Evolutionary conservation across 2,329 filamentous ascomycete species (phyloP), one percentile per base, ranked within the genome.

Genomic region (Leptosphaerulina australis): DNA sequence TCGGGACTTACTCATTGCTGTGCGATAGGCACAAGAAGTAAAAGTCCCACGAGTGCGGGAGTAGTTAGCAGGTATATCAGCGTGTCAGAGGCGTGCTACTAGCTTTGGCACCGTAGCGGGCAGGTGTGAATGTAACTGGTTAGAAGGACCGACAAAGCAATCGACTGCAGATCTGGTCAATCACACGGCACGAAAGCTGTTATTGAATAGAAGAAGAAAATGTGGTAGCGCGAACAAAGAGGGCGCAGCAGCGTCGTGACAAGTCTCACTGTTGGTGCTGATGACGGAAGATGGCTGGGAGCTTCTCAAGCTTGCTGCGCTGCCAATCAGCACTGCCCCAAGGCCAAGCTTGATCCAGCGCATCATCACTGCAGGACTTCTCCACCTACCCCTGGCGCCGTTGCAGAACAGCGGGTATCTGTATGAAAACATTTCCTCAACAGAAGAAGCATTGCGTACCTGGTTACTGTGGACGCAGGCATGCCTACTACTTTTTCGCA

Each of bases 321-420:
- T 25, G 48, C 41, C 43, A 46, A 41, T 45, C 18, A 45, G 43
- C 49, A 53, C 49, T 43, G 49, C 49, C 49, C 38, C 43, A 15
- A 39, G 25, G 31, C 49, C 49, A 53, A 53, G 49, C 43, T 45
- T n/a, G 12, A 37, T 24, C 35, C 11, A 35, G 29, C 36, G 43
- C 35, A 37, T 30, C 35, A 40, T 33, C 41, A 28, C 43, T 28
- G 25, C 25, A 28, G 26, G n/a, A n/a, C n/a, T n/a, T n/a, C 49
- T 52, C 49, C 49, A 52, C 49, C 38, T 53, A 44, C 49, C 49
- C 49, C 49, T 53, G 49, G 49, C 49, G 49, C 44, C 49, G 49
- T 53, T 47, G 49, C 49, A 53, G 44, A 47, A 53, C 44, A 47
- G 38, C 44, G 49, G 49, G 44, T 36, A 35, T 15, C 35, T 18